Base-by-base conservation (phyloP, 2,329 filamentous ascomycete genomes). In the Colletotrichum tropicale region DNA sequence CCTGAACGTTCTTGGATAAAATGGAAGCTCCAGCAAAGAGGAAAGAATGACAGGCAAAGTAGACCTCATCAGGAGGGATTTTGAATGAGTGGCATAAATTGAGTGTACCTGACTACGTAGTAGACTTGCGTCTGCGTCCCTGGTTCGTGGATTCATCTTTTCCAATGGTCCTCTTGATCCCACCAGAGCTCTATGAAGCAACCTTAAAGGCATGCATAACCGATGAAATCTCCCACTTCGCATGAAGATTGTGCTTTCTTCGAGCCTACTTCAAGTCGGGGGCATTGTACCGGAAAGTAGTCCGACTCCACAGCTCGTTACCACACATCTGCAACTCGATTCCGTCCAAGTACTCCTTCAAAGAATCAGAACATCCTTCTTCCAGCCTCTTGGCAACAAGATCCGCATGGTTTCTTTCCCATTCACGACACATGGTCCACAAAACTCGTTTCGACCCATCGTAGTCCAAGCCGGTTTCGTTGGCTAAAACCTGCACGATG, bases 341-440 rank as follows among this genome's bases (percentile, higher is more conserved):
- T 6, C 73, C 75, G 1, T 70, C 38, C 43, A 77, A 34, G 7
- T 75, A 77, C 3, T 61, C 66, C 28, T 60, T 65, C n/a, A 52
- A 21, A 21, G 12, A 13, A 21, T 0, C 6, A 13, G 43, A 52
- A 52, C 43, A 52, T 52, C 43, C 43, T 21, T 52, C 12, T 21
- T 21, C 43, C 12, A 52, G 43, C 43, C 43, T 52, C 43, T 52
- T 52, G n/a, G 6, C 2, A 52, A 52, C 43, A 52, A 21, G 43
- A 1, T 52, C 10, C n/a, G n/a, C 12, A 52, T 72, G 72, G 32
- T 67, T 67, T 16, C 30, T 6, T 43, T 75, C 72, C 75, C 75
- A 77, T 30, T 77, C 73, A 8, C 68, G 68, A 67, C 73, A 76
- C 75, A 76, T 77, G 15, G 64, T 30, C 72, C 75, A 77, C 15